Evolutionary conservation across 1,284 basidiomycete genomes (phyloP).

Genomic region (Tranzscheliella williamsii): DNA sequence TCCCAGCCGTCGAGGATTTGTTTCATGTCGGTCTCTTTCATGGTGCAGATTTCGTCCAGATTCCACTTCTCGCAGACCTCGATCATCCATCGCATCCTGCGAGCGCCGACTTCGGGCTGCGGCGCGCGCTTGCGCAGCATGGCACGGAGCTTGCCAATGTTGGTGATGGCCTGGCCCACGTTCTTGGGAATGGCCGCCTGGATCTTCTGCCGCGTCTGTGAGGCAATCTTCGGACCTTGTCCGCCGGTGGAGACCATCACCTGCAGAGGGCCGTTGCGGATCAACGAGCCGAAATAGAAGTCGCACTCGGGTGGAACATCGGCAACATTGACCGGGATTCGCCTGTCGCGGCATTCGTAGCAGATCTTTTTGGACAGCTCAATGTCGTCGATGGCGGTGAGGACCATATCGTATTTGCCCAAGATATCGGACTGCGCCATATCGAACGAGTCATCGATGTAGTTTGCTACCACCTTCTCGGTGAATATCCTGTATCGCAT

Average conservation of each 20-base stretch:
- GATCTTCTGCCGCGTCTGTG: slow-evolving; percentile 75
- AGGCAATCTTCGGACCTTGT: slow-evolving; percentile 86
- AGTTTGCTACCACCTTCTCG: slow-evolving; percentile 41
- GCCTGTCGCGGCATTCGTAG: slow-evolving; percentile 70
- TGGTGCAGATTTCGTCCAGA: slow-evolving; percentile 72
- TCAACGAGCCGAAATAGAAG: slow-evolving; percentile 96
- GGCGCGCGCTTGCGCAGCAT: slow-evolving; percentile 74
- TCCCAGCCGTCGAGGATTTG: slow-evolving; percentile 61
- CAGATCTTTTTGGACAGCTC: slow-evolving; percentile 73
- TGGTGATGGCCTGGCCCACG: slow-evolving; percentile 78
- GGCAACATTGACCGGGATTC: slow-evolving; percentile 90
- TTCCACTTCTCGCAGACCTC: slow-evolving; percentile 82
- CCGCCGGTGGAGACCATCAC: slow-evolving; percentile 96
- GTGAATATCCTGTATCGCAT: slow-evolving; percentile 49
- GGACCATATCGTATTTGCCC: slow-evolving; percentile 73
- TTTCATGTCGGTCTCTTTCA: slow-evolving; percentile 67
- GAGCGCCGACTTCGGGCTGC: slow-evolving; percentile 73
- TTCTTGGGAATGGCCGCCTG: slow-evolving; percentile 72
- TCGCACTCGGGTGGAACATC: slow-evolving; percentile 88
- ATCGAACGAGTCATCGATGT: slow-evolving; percentile 60
- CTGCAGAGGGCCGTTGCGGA: slow-evolving; percentile 86
- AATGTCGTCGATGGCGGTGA: slow-evolving; percentile 90
- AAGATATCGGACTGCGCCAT: slow-evolving; percentile 6
- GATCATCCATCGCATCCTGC: slow-evolving; percentile 94
- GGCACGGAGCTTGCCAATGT: slow-evolving; percentile 73